A percentile compares a stretch with the other conserved stretches of the same genome.
Evolutionary conservation across 768 basidiomycete genomes (phyloP).

Genomic region (Tephrocybe sp.): DNA sequence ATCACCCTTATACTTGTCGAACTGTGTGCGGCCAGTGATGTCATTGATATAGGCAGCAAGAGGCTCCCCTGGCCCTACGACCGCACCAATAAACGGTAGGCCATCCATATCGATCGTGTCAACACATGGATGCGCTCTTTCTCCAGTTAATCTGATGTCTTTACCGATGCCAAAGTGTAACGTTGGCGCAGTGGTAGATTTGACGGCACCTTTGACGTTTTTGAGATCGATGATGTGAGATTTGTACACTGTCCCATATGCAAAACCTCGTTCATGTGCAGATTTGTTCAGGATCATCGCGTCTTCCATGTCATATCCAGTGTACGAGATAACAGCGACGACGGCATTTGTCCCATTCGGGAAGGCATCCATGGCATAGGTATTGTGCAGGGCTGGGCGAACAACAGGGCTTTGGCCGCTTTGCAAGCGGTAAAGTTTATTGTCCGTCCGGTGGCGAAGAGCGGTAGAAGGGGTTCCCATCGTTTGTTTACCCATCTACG

Average conservation of each 20-base stretch:
- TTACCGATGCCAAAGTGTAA: constrained; percentile 89
- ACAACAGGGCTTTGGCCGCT: constrained; percentile 94
- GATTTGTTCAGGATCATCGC: constrained; percentile 99
- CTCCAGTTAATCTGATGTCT: constrained; percentile 60
- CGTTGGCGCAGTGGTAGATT: constrained; percentile 51
- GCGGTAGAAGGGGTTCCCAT: constrained; percentile 99
- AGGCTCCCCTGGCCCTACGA: constrained; percentile 69
- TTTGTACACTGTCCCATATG: constrained; percentile 95
- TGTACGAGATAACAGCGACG: constrained; percentile 99
- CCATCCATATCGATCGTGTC: constrained; percentile 79
- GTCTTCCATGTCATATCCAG: constrained; percentile 99
- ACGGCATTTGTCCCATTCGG: constrained; percentile 98
- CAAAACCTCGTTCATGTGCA: constrained; percentile 96
- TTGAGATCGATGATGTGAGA: constrained; percentile 88
- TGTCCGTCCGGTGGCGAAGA: constrained; percentile 89
- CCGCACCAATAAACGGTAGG: constrained; percentile 72
- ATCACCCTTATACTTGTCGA: constrained; percentile 96
- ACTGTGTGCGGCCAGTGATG: constrained; percentile 73
- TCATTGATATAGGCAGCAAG: constrained; percentile 89
- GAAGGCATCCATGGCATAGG: constrained; percentile 97
- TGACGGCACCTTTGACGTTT: constrained; percentile 67
- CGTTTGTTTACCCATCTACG: constrained; percentile 98
- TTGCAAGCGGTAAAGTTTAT: constrained; percentile 96
- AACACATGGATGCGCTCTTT: constrained; percentile 38
- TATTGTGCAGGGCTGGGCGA: constrained; percentile 85